Evolutionary conservation across 2,329 filamentous ascomycete genomes (phyloP), one percentile per base, ranked within the genome.

Genomic region (Cercospora janseana): DNA sequence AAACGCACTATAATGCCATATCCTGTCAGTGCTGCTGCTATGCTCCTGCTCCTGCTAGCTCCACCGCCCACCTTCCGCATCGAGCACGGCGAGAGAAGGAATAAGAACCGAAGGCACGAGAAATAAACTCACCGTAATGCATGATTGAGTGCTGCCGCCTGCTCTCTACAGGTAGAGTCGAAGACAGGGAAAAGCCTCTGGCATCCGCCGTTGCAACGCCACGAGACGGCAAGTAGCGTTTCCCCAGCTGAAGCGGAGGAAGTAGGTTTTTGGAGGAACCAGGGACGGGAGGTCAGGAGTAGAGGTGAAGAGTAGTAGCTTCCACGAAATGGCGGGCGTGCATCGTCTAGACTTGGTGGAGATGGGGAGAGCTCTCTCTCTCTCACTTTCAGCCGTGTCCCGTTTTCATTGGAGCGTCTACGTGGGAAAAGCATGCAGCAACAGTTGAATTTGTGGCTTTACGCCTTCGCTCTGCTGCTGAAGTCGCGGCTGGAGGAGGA

Each of bases 1-100:
- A 87, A 86, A 54, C 84, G 82, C 60, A 87, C 65, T 65, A 18
- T 28, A 37, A 24, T 27, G 12, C 31, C 10, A 26, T 1, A 10
- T 2, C n/a, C n/a, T n/a, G 28, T 55, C 28, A 55, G 49, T 38
- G 43, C 31, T 10, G 18, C 38, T 20, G 28, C 40, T 24, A 15
- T 7, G 24, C 23, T 18, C 21, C 4, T 26, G 4, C 10, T 15
- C n/a, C n/a, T n/a, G n/a, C n/a, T n/a, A n/a, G n/a, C n/a, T n/a
- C n/a, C n/a, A n/a, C 34, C 23, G 4, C 15, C 10, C 34, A n/a
- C 20, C 34, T 38, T 18, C 27, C 23, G 15, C 41, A 12, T 18
- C 18, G 16, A 41, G 34, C 15, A 23, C 18, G 18, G 34, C 34
- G 10, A n/a, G n/a, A n/a, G n/a, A n/a, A n/a, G n/a, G n/a, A n/a